Evolutionary conservation across 306 rosid species (phyloP).

Genomic region (Quercus glauca): DNA sequence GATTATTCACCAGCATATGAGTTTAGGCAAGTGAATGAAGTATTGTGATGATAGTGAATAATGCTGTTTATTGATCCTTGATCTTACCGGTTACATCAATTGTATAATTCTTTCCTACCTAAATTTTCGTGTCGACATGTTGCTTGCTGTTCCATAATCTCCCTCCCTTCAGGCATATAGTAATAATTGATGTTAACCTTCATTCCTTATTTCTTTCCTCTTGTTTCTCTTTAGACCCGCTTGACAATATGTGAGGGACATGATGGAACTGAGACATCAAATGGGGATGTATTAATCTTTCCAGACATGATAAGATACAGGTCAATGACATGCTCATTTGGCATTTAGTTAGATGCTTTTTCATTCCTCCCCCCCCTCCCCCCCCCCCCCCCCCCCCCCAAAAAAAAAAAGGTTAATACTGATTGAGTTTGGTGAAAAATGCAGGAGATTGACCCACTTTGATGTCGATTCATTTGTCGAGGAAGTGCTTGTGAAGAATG

Average conservation of each 20-base stretch:
- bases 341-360: not conserved
- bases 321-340: slow-evolving; percentile 34
- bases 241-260: slow-evolving; percentile 93
- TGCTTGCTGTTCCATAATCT: not conserved
- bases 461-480: slow-evolving; percentile 94
- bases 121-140: slow-evolving; percentile 7
- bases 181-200: not conserved
- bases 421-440: slow-evolving; percentile 15
- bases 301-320: slow-evolving; percentile 98
- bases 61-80: not conserved
- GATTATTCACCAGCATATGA: not conserved
- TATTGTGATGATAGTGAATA: not conserved
- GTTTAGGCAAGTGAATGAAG: not conserved
- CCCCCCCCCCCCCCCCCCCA: no score
- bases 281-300: slow-evolving; percentile 90
- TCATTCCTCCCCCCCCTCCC: not conserved
- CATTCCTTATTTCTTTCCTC: slow-evolving; percentile 7
- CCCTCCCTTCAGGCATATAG: not conserved
- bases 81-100: not conserved
- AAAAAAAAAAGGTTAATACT: not conserved
- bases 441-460: slow-evolving; percentile 94
- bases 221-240: slow-evolving; percentile 50
- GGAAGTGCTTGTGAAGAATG: slow-evolving; percentile 94
- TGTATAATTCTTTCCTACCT: not conserved
- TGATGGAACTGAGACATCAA: slow-evolving; percentile 90